These are phyloP conservation scores for Penicillium paneum DNA, from an alignment of 2,329 filamentous ascomycete species.

Conservation along the genomic window DNA sequence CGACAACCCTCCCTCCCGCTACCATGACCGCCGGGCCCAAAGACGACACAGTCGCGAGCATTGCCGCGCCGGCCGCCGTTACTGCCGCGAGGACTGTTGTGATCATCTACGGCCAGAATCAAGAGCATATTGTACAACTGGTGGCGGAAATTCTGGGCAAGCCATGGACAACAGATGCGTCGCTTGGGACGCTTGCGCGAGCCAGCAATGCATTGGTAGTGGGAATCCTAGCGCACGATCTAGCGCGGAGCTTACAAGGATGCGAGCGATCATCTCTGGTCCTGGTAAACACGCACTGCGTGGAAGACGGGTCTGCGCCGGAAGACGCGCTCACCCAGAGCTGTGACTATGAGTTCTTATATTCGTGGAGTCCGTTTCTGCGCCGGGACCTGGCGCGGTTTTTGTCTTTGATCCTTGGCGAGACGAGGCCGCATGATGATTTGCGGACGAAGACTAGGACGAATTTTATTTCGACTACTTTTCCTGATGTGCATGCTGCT, in stretches of 20 bases:
- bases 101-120: conserved; percentile 67
- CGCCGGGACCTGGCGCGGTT: conserved; percentile 75
- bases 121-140: conserved; percentile 70
- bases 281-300: conserved; percentile 72
- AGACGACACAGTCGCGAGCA: neutral
- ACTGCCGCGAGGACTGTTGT: conserved; percentile 44
- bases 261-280: conserved; percentile 61
- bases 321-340: conserved; percentile 61
- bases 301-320: conserved; percentile 67
- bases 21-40: neutral
- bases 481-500: conserved; percentile 78
- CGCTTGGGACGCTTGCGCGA: conserved; percentile 53
- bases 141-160: conserved; percentile 79
- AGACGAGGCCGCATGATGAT: conserved; percentile 73
- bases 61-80: neutral
- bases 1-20: conserved; percentile 5
- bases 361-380: conserved; percentile 68
- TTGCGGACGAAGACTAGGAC: conserved; percentile 69
- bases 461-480: conserved; percentile 83
- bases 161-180: conserved; percentile 60
- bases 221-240: conserved; percentile 59
- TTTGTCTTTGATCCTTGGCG: conserved; percentile 73
- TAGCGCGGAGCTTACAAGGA: conserved; percentile 57
- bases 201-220: conserved; percentile 64
- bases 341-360: conserved; percentile 85